Base-by-base conservation (phyloP, 192 early-diverging fungal species). In the Coemansia sp. region DNA sequence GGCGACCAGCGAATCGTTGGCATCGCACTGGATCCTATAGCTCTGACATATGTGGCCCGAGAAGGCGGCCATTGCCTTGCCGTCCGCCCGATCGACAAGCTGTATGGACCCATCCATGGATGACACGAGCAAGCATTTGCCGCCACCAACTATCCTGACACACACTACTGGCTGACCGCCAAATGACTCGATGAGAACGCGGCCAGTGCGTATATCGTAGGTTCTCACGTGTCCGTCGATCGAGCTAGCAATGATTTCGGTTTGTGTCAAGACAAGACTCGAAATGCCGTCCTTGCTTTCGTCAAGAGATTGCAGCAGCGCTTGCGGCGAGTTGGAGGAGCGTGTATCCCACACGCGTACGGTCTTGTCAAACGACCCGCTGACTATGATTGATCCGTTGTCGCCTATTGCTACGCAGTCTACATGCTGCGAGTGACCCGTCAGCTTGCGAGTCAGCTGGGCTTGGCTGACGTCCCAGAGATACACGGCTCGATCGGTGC, bases 251-350 rank as follows among this genome's bases (percentile, higher is more conserved):
- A 96, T 66, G 31, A 99, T 86, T 72, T 95, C 88, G 16, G 78
- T 68, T 20, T 84, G 89, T 28, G 79, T 67, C n/a, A 97, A 66
- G 25, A 85, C 77, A 18, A 99, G 76, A 5, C 90, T 88, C 35
- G 90, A 88, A 1, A 99, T 85, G 43, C 90, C 91, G 62, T 99
- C 96, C 71, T 93, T 93, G 41, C 89, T 85, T 10, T 95, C 94
- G 20, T 87, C 85, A 10, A 97, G 61, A 1, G 91, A 72, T 65
- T 99, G 96, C 31, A 99, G 88, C 6, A 93, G 93, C 16, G 72
- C 36, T 33, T 72, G 65, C 37, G 80, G 45, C 0, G 61, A 50
- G 18, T 23, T 58, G 31, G 56, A 77, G 16, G 85, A 80, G 12
- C 83, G 61, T 0, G 58, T 41, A 48, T 85, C 84, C 84, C 84